Percentiles rank a stretch among this genome's conserved stretches.
These are phyloP conservation scores for Kwoniella pini DNA, from an alignment of 768 basidiomycete genomes.

Conservation along the genomic window DNA sequence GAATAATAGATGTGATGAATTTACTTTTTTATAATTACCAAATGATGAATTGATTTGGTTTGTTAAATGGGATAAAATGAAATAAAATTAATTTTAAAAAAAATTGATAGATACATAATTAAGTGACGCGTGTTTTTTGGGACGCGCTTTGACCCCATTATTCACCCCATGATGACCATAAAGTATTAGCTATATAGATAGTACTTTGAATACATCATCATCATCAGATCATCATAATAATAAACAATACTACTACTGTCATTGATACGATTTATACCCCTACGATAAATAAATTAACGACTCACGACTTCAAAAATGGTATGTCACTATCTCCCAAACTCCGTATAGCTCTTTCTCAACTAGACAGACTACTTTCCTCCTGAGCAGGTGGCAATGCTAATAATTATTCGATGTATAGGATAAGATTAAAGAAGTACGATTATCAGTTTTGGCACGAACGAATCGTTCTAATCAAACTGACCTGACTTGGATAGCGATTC, in stretches of 20 bases:
- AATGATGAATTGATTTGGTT: too few relatives aligned
- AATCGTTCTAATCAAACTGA: background rate
- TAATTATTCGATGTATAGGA: constrained; percentile 48
- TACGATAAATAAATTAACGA: background rate
- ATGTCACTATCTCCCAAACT: too few relatives aligned
- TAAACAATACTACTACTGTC: too few relatives aligned
- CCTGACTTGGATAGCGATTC: constrained; percentile 33
- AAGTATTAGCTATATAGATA: too few relatives aligned
- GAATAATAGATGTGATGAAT: too few relatives aligned
- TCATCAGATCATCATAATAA: too few relatives aligned
- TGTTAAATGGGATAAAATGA: constrained; percentile 23
- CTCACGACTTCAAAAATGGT: too few relatives aligned
- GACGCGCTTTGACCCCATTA: constrained; percentile 16
- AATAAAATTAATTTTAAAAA: constrained; percentile 1
- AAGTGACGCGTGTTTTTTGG: background rate
- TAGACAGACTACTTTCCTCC: background rate
- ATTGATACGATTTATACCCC: background rate
- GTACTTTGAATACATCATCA: too few relatives aligned
- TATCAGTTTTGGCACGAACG: too few relatives aligned
- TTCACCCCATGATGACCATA: too few relatives aligned
- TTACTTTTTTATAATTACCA: too few relatives aligned
- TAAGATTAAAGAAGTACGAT: constrained; percentile 59
- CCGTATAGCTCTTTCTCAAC: too few relatives aligned
- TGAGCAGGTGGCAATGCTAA: constrained; percentile 13
- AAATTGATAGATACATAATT: background rate